Evolutionary conservation across 2,329 filamentous ascomycete species (phyloP).

Genomic region (Paraphoma chrysanthemicola): DNA sequence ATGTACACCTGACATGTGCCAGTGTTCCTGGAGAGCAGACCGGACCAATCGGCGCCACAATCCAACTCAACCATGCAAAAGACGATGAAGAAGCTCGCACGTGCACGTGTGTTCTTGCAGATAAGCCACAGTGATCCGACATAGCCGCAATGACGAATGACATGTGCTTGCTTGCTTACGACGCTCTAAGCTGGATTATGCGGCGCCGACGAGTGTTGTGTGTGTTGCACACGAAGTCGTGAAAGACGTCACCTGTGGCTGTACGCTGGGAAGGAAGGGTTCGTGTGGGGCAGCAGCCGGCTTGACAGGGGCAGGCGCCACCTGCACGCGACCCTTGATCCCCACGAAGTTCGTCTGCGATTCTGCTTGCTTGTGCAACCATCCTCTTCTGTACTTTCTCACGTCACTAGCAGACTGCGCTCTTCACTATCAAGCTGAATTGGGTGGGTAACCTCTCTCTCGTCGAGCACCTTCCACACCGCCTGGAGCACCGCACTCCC

Average conservation of each 20-base stretch:
- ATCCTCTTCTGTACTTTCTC: not conserved
- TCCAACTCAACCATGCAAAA: not conserved
- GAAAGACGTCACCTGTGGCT: not conserved
- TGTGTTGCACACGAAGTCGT: not conserved
- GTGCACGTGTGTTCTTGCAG: not conserved
- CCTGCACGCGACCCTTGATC: not conserved
- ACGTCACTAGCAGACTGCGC: not conserved
- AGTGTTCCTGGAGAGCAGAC: slow-evolving; percentile 1
- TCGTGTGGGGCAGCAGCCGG: not conserved
- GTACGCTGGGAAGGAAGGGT: not conserved
- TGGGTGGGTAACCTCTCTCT: not conserved
- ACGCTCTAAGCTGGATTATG: not conserved
- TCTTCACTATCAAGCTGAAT: not conserved
- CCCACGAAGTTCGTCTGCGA: not conserved
- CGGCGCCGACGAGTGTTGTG: not conserved
- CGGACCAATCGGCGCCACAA: slow-evolving; percentile 15
- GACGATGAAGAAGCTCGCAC: not conserved
- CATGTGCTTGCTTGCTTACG: not conserved
- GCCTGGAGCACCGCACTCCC: not conserved
- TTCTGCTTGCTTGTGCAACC: not conserved
- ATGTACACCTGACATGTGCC: slow-evolving; percentile 6
- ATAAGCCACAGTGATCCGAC: slow-evolving; percentile 1
- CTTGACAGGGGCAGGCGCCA: not conserved
- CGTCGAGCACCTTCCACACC: too few relatives aligned
- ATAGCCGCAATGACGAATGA: not conserved